Evolutionary conservation across 2,329 filamentous ascomycete species (phyloP).

Genomic region (Monilinia aucupariae): DNA sequence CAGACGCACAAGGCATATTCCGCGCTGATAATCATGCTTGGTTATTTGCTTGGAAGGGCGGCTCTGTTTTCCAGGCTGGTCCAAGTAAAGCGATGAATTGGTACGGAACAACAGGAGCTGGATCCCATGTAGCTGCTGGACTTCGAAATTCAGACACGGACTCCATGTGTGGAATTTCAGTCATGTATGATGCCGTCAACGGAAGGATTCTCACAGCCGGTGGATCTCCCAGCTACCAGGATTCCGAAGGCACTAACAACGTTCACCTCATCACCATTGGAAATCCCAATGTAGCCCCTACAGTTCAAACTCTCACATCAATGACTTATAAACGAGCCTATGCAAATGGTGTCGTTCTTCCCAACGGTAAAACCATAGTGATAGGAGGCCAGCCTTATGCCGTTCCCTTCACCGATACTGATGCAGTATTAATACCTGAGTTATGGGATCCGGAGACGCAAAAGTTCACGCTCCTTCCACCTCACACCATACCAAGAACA

Average conservation of each 20-base stretch:
- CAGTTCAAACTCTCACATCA: conserved; percentile 34
- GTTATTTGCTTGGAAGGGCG: conserved; percentile 33
- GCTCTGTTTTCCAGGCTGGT: conserved; percentile 28
- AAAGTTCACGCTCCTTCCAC: conserved; percentile 38
- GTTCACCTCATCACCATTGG: conserved; percentile 48
- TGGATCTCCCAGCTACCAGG: conserved; percentile 44
- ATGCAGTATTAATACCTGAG: conserved; percentile 41
- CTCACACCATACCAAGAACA: conserved; percentile 40
- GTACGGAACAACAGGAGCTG: conserved; percentile 45
- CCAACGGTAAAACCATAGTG: conserved; percentile 44
- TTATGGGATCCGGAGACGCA: conserved; percentile 42
- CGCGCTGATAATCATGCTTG: conserved; percentile 50
- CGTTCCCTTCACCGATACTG: conserved; percentile 42
- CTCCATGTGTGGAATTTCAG: conserved; percentile 50
- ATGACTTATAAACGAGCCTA: conserved; percentile 41
- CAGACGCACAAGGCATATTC: conserved; percentile 41
- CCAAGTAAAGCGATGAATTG: conserved; percentile 47
- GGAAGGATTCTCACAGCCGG: conserved; percentile 53
- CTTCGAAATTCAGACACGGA: conserved; percentile 41
- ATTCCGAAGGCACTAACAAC: conserved; percentile 39
- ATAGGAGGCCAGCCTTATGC: conserved; percentile 43
- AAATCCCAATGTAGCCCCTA: conserved; percentile 27
- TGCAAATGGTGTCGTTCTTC: conserved; percentile 44
- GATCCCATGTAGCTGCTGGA: conserved; percentile 41
- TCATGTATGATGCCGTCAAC: conserved; percentile 51